These are phyloP conservation scores for Chlamydomonas schloesseri DNA, from an alignment of 139 green algal species.

Conservation along the genomic window DNA sequence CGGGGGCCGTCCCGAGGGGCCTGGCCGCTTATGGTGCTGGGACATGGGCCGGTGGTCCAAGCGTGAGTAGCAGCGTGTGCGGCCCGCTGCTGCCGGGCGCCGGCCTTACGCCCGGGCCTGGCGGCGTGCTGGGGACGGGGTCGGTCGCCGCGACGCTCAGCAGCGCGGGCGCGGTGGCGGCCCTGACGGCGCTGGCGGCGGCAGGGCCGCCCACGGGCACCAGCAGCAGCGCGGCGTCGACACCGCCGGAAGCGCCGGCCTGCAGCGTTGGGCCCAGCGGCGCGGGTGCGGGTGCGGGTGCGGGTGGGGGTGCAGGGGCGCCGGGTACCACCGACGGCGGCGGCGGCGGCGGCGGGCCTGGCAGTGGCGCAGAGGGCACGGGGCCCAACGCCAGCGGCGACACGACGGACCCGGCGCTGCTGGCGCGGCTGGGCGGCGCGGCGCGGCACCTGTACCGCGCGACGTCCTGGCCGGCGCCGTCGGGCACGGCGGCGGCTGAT, in stretches of 20 bases:
- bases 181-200: not conserved
- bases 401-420: not conserved
- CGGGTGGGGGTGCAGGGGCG: too few relatives aligned
- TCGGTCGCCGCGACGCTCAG: too few relatives aligned
- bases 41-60: too few relatives aligned
- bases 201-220: not conserved
- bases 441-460: conserved; percentile 13
- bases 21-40: too few relatives aligned
- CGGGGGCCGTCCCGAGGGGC: too few relatives aligned
- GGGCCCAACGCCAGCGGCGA: not conserved
- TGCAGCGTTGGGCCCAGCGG: too few relatives aligned
- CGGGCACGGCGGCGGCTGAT: too few relatives aligned
- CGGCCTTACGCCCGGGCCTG: too few relatives aligned
- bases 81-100: too few relatives aligned
- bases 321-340: too few relatives aligned
- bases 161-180: not conserved
- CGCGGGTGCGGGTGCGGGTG: not conserved
- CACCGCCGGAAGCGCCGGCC: conserved; percentile 16
- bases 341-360: not conserved
- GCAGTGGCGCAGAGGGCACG: not conserved
- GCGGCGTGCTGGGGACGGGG: too few relatives aligned
- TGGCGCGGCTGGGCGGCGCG: conserved; percentile 25
- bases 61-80: too few relatives aligned
- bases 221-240: conserved; percentile 9
- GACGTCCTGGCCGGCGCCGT: not conserved